Base-by-base conservation (phyloP, 805 yeast genomes). In the Candida methanosorbosa region DNA sequence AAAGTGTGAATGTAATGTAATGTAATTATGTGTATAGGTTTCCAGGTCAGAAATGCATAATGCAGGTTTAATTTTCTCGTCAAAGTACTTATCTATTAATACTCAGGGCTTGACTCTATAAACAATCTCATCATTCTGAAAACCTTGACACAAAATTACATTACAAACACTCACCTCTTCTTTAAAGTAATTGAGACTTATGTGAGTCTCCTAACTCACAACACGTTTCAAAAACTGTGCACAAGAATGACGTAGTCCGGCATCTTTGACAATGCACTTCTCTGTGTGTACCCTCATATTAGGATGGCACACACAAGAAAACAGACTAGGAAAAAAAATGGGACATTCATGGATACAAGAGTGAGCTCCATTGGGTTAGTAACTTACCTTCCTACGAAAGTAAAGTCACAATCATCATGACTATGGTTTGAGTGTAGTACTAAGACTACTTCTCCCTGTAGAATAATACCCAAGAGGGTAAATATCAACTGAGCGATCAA, bases 81-180 rank as follows among this genome's bases (percentile, higher is more conserved):
- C 88, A 72, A 59, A 40, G 64, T 52, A 45, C 49, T 41, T 44
- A 12, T 21, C 37, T 49, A 52, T 52, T 46, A 51, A 57, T 58
- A 66, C 80, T 79, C 84, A 69, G 88, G 80, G 87, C 88, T 80
- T 80, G 88, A 80, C 88, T 80, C 88, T 78, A 78, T 78, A 72
- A 74, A 66, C 63, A 66, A 74, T 78, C 71, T 80, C 88, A 80
- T 80, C 88, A 79, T 68, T 36, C 45, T 43, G 52, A 21, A 21
- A 21, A 11, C 23, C n/a, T n/a, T n/a, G n/a, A n/a, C n/a, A n/a
- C n/a, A n/a, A n/a, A n/a, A n/a, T n/a, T n/a, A n/a, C n/a, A n/a
- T n/a, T n/a, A n/a, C n/a, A n/a, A n/a, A n/a, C n/a, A n/a, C n/a
- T n/a, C n/a, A n/a, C n/a, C n/a, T n/a, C n/a, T n/a, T n/a, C n/a